Base-by-base conservation (phyloP, 75 land plant genomes). In the Pinus albicaulis region DNA sequence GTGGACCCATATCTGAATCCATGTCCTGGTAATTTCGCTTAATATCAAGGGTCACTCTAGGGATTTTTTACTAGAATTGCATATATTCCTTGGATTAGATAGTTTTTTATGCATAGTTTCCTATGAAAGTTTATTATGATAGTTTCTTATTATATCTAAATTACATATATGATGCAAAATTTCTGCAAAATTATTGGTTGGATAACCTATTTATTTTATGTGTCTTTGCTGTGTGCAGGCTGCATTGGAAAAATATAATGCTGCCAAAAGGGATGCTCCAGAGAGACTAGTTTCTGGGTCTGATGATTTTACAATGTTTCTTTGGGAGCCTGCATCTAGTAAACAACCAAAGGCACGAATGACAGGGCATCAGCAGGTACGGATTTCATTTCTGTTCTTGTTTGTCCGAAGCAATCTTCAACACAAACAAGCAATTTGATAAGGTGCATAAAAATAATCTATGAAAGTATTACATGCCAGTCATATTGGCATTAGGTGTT, bases 281-380 rank as follows among this genome's bases (percentile, higher is more conserved):
- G 98, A 97, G 84, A 86, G 98, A 66, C 80, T 97, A 38, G 98
- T 97, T 53, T 97, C 98, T 26, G 98, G 99, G 56, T 97, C 98
- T 58, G 99, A 97, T 86, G 99, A 97, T 80, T 97, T 97, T 77
- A 97, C 99, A 24, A 97, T 97, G 99, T 85, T 94, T 76, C 78
- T 97, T 7, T 97, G 99, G 99, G 98, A 97, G 76, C 98, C 98
- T 79, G 77, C 85, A 76, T 78, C 83, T 38, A 90, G 95, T 76
- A 97, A 97, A 75, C 95, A 97, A 56, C 95, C 92, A 25, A 97
- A 94, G 87, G 88, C 90, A 20, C 93, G 99, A 10, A 82, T 97
- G 89, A 94, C 99, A 34, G 99, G 99, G 71, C 99, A 97, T 77
- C 99, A 97, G 76, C 98, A 97, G 98, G 99, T 94, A 4, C 11